phyloP scores from a whole-genome alignment of 176 grass and related monocot species.

The Musa troglodytarum region DNA sequence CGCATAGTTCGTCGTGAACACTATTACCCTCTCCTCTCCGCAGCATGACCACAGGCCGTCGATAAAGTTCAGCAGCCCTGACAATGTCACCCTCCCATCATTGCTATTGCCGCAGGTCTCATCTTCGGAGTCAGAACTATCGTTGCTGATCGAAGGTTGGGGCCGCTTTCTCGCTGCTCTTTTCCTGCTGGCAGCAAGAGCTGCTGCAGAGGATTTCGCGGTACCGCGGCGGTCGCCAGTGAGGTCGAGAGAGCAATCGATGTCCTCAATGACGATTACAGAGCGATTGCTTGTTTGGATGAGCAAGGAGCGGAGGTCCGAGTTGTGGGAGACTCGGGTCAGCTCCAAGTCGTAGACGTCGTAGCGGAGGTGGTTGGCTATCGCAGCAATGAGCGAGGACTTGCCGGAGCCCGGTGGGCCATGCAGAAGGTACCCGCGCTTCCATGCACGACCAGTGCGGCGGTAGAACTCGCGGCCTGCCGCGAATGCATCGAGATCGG shows the following conservation, averaged over 20 bases:
- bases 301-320: constrained; percentile 70
- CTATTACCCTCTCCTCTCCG: constrained; percentile 83
- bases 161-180: constrained; percentile 40
- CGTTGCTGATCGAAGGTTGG: constrained; percentile 26
- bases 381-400: constrained; percentile 87
- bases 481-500: constrained; percentile 67
- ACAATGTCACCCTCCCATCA: constrained; percentile 67
- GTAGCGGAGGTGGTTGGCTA: constrained; percentile 90
- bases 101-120: constrained; percentile 1
- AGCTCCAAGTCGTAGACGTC: constrained; percentile 95
- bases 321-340: constrained; percentile 67
- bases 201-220: constrained; percentile 1
- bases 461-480: constrained; percentile 71
- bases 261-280: constrained; percentile 93
- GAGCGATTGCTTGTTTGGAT: constrained; percentile 86
- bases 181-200: constrained; percentile 19
- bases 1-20: constrained; percentile 95
- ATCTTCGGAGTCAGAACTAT: constrained; percentile 51
- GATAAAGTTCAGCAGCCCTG: constrained; percentile 87
- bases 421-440: constrained; percentile 87
- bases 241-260: constrained; percentile 93
- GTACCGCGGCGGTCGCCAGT: constrained; percentile 46
- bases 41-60: constrained; percentile 98
- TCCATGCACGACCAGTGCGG: constrained; percentile 65
- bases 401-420: constrained; percentile 73